A percentile compares a stretch with the other conserved stretches of the same genome.
These are phyloP conservation scores for Odontarrhena argentea DNA, from an alignment of 345 rosid genomes.

Conservation along the genomic window DNA sequence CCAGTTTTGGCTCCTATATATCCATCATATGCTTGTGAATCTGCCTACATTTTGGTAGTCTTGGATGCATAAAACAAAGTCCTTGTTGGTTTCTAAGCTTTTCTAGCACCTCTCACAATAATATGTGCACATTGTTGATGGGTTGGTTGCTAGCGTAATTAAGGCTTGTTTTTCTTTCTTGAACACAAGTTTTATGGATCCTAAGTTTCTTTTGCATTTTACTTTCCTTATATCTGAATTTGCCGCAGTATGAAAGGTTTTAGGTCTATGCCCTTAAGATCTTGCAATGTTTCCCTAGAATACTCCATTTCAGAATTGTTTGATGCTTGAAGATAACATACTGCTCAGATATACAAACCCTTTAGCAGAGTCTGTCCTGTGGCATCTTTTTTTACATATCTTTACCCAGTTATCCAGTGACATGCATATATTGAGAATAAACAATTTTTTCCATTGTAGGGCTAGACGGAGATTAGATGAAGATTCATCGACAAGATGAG, in stretches of 20 bases:
- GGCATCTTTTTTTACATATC: slow-evolving; percentile 1
- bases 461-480: slow-evolving; percentile 84
- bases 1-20: not conserved
- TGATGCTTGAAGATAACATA: not conserved
- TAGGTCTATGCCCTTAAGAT: no score
- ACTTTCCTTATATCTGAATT: no score
- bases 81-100: not conserved
- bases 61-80: not conserved
- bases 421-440: slow-evolving; percentile 43
- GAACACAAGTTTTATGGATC: not conserved
- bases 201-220: no score
- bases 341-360: not conserved
- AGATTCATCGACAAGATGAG: slow-evolving; percentile 54
- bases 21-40: not conserved
- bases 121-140: not conserved
- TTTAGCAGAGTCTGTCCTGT: slow-evolving; percentile 20
- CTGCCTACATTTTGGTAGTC: not conserved
- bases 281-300: not conserved
- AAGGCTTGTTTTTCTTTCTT: not conserved
- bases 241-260: no score
- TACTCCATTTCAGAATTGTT: slow-evolving; percentile 3
- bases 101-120: not conserved
- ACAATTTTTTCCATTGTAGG: slow-evolving; percentile 71
- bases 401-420: slow-evolving; percentile 37
- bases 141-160: no score